Evolutionary conservation across 2,329 filamentous ascomycete genomes (phyloP).

Genomic region (Madurella fahalii): DNA sequence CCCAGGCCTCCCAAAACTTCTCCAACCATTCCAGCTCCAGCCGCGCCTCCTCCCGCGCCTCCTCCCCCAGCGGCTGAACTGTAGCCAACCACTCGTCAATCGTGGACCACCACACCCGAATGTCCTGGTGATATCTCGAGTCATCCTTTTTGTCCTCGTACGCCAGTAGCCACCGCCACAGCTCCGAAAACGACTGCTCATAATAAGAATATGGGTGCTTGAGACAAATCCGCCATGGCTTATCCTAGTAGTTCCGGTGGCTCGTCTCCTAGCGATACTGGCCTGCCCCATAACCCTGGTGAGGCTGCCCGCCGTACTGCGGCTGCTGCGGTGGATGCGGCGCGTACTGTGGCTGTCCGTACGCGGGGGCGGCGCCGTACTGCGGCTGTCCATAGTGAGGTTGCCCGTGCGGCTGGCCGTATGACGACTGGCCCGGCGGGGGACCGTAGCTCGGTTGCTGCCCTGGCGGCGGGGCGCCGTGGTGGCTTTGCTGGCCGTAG

Average conservation of each 20-base stretch:
- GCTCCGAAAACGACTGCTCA: not conserved
- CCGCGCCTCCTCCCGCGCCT: not conserved
- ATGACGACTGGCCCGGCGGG: conserved; percentile 26
- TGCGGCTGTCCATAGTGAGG: conserved; percentile 1
- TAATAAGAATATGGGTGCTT: not conserved
- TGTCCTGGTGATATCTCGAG: not conserved
- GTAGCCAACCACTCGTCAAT: not conserved
- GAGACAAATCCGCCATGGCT: not conserved
- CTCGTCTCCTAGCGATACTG: conserved; percentile 7
- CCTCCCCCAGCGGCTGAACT: not conserved
- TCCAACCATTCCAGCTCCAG: not conserved
- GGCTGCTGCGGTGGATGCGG: conserved; percentile 19
- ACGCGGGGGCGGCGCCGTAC: conserved; percentile 11
- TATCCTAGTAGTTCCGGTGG: not conserved
- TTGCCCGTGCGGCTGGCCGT: conserved; percentile 18
- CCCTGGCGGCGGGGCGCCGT: conserved; percentile 24
- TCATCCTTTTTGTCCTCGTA: not conserved
- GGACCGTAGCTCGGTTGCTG: conserved; percentile 17
- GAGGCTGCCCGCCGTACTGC: conserved; percentile 19
- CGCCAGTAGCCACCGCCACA: not conserved
- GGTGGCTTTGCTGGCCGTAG: conserved; percentile 4
- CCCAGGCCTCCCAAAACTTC: not conserved
- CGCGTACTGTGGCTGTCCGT: conserved; percentile 1
- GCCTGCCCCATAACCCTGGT: conserved; percentile 11
- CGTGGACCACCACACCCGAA: not conserved